Evolutionary conservation across 495 filamentous ascomycete species (phyloP).

Genomic region (Xylaria telfairii): DNA sequence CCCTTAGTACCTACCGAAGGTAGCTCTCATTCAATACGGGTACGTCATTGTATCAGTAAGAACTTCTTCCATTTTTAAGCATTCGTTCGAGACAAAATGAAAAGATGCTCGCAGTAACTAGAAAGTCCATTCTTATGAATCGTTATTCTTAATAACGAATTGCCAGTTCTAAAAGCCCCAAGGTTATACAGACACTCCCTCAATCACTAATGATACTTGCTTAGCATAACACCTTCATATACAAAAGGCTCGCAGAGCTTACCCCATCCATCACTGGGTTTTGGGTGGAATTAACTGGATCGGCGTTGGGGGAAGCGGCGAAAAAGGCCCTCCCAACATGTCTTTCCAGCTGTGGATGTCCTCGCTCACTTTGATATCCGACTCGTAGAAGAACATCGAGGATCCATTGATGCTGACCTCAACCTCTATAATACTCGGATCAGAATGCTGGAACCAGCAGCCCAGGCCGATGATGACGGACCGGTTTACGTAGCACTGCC

Average conservation of each 20-base stretch:
- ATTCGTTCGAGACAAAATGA: background rate
- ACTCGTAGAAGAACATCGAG: slow-evolving; percentile 24
- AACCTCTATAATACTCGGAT: background rate
- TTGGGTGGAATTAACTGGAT: background rate
- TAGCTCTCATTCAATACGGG: too few relatives aligned
- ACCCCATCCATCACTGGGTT: too few relatives aligned
- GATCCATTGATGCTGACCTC: slow-evolving; percentile 21
- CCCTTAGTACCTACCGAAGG: too few relatives aligned
- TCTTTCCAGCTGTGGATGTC: background rate
- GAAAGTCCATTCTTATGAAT: background rate
- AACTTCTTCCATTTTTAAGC: background rate
- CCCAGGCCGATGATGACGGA: slow-evolving; percentile 11
- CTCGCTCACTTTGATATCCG: background rate
- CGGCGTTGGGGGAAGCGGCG: background rate
- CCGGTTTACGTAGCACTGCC: slow-evolving; percentile 8
- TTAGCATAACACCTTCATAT: too few relatives aligned
- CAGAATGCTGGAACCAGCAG: slow-evolving; percentile 13
- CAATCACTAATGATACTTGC: background rate
- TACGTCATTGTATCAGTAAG: too few relatives aligned
- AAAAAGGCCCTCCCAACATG: background rate
- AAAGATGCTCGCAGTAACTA: background rate
- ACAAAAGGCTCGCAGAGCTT: too few relatives aligned
- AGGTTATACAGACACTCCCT: background rate
- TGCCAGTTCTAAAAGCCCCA: background rate
- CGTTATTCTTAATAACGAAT: background rate